A percentile compares a stretch with the other conserved stretches of the same genome.
These are phyloP conservation scores for Dorcoceras hygrometricum DNA, from an alignment of 257 asterid species.

Conservation along the genomic window DNA sequence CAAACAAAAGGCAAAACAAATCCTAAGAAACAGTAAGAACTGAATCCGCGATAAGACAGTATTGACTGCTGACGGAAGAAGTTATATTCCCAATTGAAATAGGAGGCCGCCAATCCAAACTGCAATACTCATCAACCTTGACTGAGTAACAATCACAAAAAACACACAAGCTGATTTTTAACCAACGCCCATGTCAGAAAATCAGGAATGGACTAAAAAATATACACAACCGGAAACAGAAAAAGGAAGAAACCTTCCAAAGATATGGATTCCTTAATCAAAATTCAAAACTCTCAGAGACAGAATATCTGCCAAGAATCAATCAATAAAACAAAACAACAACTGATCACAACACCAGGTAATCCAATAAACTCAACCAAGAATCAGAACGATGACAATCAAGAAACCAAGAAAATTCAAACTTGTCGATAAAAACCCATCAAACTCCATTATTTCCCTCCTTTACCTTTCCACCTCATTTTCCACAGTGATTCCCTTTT, in stretches of 20 bases:
- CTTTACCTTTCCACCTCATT: constrained; percentile 21
- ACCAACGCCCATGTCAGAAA: neutral
- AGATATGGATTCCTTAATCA: constrained; percentile 10
- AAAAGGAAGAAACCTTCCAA: neutral
- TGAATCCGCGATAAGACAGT: constrained; percentile 5
- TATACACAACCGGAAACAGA: neutral
- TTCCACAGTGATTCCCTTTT: constrained; percentile 27
- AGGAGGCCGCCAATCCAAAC: constrained; percentile 12
- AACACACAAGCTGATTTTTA: neutral
- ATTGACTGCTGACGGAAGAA: constrained; percentile 13
- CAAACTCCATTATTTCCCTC: constrained; percentile 10
- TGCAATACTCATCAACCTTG: constrained; percentile 5
- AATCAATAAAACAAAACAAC: no score
- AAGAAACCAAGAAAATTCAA: constrained; percentile 14
- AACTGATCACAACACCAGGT: neutral
- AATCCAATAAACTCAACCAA: constrained; percentile 8
- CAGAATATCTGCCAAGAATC: neutral
- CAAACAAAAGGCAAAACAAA: neutral
- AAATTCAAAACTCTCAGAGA: neutral
- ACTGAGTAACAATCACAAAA: neutral
- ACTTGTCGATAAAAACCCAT: constrained; percentile 4
- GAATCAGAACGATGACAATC: constrained; percentile 19
- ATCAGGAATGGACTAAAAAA: constrained; percentile 6
- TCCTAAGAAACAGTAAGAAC: neutral
- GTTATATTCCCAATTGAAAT: constrained; percentile 15